Conservation (phyloP, 2,329 filamentous ascomycete genomes). For the Neonectria sp. region DNA sequence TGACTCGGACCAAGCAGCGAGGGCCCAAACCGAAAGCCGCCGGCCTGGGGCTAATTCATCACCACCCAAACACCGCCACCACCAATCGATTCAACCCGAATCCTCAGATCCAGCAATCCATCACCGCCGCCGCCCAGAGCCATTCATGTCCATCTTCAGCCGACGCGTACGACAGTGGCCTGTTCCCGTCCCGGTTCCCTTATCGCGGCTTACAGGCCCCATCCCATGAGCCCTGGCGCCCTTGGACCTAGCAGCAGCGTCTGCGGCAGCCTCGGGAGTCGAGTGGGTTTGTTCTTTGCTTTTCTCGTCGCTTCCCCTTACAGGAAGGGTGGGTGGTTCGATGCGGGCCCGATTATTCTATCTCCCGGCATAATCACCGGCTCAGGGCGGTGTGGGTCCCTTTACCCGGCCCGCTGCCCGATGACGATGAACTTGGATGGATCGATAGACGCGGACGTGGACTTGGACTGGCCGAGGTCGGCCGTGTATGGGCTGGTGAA, state of each 20-base stretch:
- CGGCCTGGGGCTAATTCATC: constrained; percentile 1
- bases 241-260: background rate
- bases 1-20: constrained; percentile 8
- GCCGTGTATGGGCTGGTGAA: background rate
- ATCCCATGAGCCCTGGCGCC: constrained; percentile 2
- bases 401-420: constrained; percentile 28
- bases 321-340: constrained; percentile 37
- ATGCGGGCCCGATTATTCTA: constrained; percentile 32
- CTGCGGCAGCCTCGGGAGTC: constrained; percentile 27
- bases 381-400: constrained; percentile 32
- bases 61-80: constrained; percentile 2
- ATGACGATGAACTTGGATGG: constrained; percentile 19
- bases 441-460: constrained; percentile 10
- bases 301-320: constrained; percentile 24
- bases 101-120: background rate
- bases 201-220: constrained; percentile 17
- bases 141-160: background rate
- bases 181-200: constrained; percentile 15
- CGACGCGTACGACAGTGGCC: constrained; percentile 16
- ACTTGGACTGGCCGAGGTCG: background rate
- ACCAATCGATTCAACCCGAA: constrained; percentile 2
- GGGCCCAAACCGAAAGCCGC: constrained; percentile 11
- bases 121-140: background rate
- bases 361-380: constrained; percentile 37
- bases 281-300: constrained; percentile 21